These are phyloP conservation scores for Vaccinium darrowii DNA, from an alignment of 148 eudicot genomes.

Conservation along the genomic window DNA sequence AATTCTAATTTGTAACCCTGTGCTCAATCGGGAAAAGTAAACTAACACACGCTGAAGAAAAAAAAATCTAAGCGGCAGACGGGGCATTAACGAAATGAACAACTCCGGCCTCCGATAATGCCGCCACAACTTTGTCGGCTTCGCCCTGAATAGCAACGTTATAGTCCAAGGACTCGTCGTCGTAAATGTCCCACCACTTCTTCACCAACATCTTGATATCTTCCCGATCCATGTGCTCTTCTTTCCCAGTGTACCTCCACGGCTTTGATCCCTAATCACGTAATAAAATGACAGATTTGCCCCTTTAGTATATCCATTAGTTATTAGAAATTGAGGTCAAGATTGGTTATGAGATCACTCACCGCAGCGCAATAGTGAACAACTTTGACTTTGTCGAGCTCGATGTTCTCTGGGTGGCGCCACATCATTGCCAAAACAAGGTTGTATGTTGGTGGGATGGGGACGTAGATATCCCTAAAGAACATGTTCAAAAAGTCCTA, in stretches of 20 bases:
- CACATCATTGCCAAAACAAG: constrained; percentile 49
- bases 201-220: constrained; percentile 62
- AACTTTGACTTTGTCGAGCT: constrained; percentile 39
- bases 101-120: constrained; percentile 7
- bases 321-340: background rate
- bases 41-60: background rate
- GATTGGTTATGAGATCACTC: background rate
- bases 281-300: background rate
- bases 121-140: background rate
- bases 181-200: constrained; percentile 71
- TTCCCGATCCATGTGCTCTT: constrained; percentile 61
- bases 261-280: constrained; percentile 62
- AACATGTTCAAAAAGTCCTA: constrained; percentile 54
- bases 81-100: constrained; percentile 18
- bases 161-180: constrained; percentile 51
- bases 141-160: background rate
- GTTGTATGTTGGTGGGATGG: constrained; percentile 42
- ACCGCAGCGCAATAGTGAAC: constrained; percentile 50
- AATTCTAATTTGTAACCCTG: background rate
- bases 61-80: constrained; percentile 22
- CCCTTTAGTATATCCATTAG: background rate
- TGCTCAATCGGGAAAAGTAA: background rate
- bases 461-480: constrained; percentile 39
- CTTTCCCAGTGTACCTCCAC: constrained; percentile 76
- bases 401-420: constrained; percentile 46